Evolutionary conservation across 2,329 filamentous ascomycete species (phyloP).

Genomic region (Domatiomyces globalis): DNA sequence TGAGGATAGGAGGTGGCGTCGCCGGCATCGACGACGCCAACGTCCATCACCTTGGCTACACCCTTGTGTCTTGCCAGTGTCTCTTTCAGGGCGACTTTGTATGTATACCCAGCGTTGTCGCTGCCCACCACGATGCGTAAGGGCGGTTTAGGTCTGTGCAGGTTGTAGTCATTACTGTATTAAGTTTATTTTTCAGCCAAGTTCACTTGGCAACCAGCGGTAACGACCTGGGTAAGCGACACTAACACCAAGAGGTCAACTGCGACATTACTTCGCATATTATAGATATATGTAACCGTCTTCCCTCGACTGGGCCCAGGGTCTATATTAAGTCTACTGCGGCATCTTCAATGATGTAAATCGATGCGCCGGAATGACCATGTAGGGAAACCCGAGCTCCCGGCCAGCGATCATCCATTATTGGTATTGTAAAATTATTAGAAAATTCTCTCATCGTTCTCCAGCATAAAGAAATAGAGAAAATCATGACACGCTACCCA

Average conservation of each 20-base stretch:
- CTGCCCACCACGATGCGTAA: constrained; percentile 50
- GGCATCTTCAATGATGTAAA: too few relatives aligned
- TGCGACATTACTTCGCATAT: background rate
- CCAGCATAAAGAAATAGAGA: too few relatives aligned
- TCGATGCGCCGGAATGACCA: too few relatives aligned
- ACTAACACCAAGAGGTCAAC: background rate
- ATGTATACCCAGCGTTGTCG: constrained; percentile 60
- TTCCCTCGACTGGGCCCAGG: too few relatives aligned
- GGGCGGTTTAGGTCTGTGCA: constrained; percentile 17
- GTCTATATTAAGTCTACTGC: too few relatives aligned
- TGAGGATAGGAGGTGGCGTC: constrained; percentile 77
- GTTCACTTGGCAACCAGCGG: too few relatives aligned
- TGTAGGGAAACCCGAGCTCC: too few relatives aligned
- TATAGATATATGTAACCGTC: background rate
- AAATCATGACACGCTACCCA: constrained; percentile 15
- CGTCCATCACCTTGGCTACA: constrained; percentile 56
- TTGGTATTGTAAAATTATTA: too few relatives aligned
- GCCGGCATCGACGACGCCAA: constrained; percentile 50
- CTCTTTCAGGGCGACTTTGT: constrained; percentile 64
- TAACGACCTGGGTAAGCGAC: background rate
- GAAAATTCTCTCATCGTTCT: too few relatives aligned
- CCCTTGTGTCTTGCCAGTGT: constrained; percentile 54
- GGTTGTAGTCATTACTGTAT: constrained; percentile 11
- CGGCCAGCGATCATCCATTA: too few relatives aligned
- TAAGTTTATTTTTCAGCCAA: too few relatives aligned